phyloP scores from a whole-genome alignment of 1,139 yeast species.

The Geotrichum europaeum region DNA sequence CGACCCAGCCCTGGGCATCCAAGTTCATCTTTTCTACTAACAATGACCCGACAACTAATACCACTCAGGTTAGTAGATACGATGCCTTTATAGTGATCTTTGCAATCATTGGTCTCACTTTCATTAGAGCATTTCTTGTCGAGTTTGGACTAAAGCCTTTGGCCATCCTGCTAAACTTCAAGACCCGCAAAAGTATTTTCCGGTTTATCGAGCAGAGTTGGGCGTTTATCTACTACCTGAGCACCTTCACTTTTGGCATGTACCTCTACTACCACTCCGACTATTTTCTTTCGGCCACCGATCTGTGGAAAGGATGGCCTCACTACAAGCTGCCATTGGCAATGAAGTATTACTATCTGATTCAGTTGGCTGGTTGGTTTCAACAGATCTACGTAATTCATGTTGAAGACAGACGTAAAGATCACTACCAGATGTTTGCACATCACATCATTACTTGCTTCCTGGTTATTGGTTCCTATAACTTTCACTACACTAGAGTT shows the following conservation, averaged over 20 bases:
- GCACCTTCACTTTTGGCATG: slow-evolving; percentile 54
- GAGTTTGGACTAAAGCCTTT: slow-evolving; percentile 52
- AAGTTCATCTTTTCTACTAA: slow-evolving; percentile 26
- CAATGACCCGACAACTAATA: slow-evolving; percentile 21
- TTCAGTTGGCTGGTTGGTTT: slow-evolving; percentile 71
- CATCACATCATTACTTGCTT: slow-evolving; percentile 79
- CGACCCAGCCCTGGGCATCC: slow-evolving; percentile 18
- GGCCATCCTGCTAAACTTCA: slow-evolving; percentile 38
- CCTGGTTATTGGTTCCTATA: slow-evolving; percentile 66
- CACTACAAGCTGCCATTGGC: slow-evolving; percentile 41
- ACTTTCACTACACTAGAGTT: slow-evolving; percentile 62
- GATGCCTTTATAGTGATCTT: slow-evolving; percentile 52
- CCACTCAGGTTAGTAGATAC: slow-evolving; percentile 25
- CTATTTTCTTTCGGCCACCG: slow-evolving; percentile 54
- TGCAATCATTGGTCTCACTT: slow-evolving; percentile 52
- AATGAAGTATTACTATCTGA: slow-evolving; percentile 67
- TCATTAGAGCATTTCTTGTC: slow-evolving; percentile 57
- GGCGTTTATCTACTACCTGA: slow-evolving; percentile 57
- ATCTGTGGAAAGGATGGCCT: slow-evolving; percentile 73
- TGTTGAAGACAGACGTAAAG: slow-evolving; percentile 74
- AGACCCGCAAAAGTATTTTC: slow-evolving; percentile 44
- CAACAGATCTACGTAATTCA: slow-evolving; percentile 73
- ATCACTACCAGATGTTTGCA: slow-evolving; percentile 76
- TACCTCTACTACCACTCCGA: slow-evolving; percentile 52
- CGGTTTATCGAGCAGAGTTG: slow-evolving; percentile 88